Conservation (phyloP, 257 asterid species). For the Haberlea rhodopensis region DNA sequence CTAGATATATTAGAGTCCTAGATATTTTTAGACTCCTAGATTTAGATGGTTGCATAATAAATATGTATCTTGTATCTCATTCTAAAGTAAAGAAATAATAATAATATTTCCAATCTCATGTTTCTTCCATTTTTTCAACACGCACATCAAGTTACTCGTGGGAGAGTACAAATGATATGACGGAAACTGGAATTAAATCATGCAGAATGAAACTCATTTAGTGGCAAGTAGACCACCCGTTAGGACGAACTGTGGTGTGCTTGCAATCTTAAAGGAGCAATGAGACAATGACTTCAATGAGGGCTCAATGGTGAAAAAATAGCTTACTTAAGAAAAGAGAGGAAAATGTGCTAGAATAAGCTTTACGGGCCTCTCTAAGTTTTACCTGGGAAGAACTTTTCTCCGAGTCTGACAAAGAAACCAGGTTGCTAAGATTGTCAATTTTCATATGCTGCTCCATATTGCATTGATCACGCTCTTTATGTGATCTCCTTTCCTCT, state of each 20-base stretch:
- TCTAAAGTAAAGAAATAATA: too few relatives aligned
- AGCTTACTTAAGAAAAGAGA: conserved; percentile 15
- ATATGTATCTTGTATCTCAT: too few relatives aligned
- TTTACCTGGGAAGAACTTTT: conserved; percentile 56
- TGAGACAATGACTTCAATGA: conserved; percentile 2
- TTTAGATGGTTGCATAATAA: too few relatives aligned
- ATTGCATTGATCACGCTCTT: conserved; percentile 65
- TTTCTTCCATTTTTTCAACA: too few relatives aligned
- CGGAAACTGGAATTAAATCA: background rate
- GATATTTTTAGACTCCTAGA: too few relatives aligned
- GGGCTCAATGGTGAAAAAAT: conserved; percentile 8
- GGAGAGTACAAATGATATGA: background rate
- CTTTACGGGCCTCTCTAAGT: conserved; percentile 3
- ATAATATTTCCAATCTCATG: too few relatives aligned
- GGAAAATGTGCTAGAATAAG: conserved; percentile 5
- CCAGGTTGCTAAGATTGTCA: conserved; percentile 58
- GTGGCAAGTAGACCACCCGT: background rate
- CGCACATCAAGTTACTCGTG: background rate
- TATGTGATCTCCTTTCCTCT: conserved; percentile 89
- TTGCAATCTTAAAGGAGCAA: too few relatives aligned
- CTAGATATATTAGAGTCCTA: too few relatives aligned
- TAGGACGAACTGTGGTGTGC: background rate
- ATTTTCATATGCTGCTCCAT: conserved; percentile 79
- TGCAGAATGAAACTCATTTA: background rate
- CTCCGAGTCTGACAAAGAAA: conserved; percentile 48